Evolutionary conservation across 495 filamentous ascomycete species (phyloP).

Genomic region (Lichenothelia convexa): DNA sequence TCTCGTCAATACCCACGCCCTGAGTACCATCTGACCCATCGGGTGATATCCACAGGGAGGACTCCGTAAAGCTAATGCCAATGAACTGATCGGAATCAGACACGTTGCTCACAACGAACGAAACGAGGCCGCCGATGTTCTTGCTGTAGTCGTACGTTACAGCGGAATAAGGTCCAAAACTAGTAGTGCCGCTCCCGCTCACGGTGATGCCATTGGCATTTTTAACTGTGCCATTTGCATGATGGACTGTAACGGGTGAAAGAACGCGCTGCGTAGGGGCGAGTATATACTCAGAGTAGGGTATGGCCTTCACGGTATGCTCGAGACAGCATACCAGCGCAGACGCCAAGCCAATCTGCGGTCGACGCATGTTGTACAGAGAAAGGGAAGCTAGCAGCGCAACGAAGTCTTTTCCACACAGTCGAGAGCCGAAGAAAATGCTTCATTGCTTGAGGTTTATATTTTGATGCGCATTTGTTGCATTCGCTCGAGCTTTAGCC

Average conservation of each 20-base stretch:
- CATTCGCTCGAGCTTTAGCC: no score
- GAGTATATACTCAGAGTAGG: constrained; percentile 22
- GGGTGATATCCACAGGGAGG: constrained; percentile 21
- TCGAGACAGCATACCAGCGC: no score
- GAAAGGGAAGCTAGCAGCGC: no score
- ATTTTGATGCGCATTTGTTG: no score
- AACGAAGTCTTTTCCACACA: no score
- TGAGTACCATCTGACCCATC: constrained; percentile 19
- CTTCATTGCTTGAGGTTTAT: no score
- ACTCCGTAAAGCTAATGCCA: constrained; percentile 24
- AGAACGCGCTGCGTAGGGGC: constrained; percentile 19
- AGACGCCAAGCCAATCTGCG: no score
- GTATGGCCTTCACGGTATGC: no score
- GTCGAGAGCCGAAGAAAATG: no score
- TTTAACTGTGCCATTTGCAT: constrained; percentile 18
- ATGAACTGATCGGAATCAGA: constrained; percentile 15
- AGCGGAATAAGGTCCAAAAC: constrained; percentile 14
- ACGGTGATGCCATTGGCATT: constrained; percentile 12
- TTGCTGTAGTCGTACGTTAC: constrained; percentile 27
- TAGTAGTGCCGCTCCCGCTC: constrained; percentile 15
- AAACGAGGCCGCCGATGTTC: constrained; percentile 24
- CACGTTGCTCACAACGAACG: constrained; percentile 26
- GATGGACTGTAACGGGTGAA: constrained; percentile 10
- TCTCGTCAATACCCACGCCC: not conserved
- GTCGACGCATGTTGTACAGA: no score